These are phyloP conservation scores for Boletellus emodensis DNA, from an alignment of 768 basidiomycete genomes.

Conservation along the genomic window DNA sequence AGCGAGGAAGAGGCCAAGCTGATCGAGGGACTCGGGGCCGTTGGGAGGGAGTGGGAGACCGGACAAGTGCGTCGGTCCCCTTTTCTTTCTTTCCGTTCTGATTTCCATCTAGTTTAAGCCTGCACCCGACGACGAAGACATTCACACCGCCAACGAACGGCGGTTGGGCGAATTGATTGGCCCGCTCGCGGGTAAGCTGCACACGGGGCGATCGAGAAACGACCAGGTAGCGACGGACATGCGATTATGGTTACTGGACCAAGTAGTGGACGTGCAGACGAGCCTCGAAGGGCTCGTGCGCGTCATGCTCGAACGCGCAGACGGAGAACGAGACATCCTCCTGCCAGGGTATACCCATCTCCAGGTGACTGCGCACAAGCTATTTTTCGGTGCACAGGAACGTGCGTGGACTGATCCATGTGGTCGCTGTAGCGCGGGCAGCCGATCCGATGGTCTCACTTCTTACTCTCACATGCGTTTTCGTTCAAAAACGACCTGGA, in stretches of 20 bases:
- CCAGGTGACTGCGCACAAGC: constrained; percentile 50
- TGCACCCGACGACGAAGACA: constrained; percentile 92
- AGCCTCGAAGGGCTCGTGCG: constrained; percentile 74
- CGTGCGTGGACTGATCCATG: background rate
- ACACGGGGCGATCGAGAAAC: constrained; percentile 95
- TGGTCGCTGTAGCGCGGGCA: constrained; percentile 71
- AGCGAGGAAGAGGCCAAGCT: constrained; percentile 70
- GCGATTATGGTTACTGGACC: constrained; percentile 89
- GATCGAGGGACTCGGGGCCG: constrained; percentile 65
- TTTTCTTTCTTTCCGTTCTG: background rate
- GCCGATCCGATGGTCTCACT: constrained; percentile 98
- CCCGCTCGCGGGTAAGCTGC: constrained; percentile 88
- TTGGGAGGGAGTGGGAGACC: constrained; percentile 82
- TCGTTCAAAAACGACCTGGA: constrained; percentile 89
- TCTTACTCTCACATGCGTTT: constrained; percentile 91
- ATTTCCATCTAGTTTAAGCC: constrained; percentile 56
- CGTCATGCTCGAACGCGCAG: constrained; percentile 89
- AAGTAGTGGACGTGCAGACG: constrained; percentile 62
- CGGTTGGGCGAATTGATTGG: constrained; percentile 92
- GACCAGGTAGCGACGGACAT: constrained; percentile 99
- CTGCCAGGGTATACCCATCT: constrained; percentile 98
- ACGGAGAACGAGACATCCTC: constrained; percentile 86
- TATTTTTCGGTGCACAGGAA: background rate
- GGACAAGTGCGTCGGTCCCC: constrained; percentile 47
- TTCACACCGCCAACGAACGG: constrained; percentile 98